phyloP scores from a whole-genome alignment of 345 rosid genomes.

The Eucalyptus erythrocorys region DNA sequence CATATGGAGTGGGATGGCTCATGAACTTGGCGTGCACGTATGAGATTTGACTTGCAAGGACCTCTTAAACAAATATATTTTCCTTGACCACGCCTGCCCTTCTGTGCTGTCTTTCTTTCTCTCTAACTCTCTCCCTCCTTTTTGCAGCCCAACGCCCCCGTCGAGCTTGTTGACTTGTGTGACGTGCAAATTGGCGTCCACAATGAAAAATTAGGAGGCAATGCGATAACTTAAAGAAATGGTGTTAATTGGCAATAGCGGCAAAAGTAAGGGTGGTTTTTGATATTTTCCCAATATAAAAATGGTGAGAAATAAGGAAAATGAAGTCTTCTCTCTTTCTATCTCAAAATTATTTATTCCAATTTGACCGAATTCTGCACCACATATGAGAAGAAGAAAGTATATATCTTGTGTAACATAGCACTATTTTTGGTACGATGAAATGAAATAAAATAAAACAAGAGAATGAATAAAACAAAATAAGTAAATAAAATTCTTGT shows the following conservation, averaged over 20 bases:
- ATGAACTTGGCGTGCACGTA: background rate
- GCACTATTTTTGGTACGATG: background rate
- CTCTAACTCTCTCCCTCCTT: no score
- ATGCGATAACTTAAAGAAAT: no score
- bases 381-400: background rate
- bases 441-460: background rate
- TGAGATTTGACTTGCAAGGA: background rate
- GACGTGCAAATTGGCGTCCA: no score
- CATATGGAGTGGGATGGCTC: background rate
- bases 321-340: background rate
- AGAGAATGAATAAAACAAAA: background rate
- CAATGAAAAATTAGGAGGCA: no score
- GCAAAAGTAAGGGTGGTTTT: no score
- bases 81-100: no score
- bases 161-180: no score
- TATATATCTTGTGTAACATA: background rate
- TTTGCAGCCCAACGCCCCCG: no score
- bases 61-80: background rate
- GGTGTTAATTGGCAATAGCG: no score
- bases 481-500: background rate
- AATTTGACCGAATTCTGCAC: background rate
- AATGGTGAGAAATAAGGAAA: no score
- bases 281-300: no score
- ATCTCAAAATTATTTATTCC: background rate
- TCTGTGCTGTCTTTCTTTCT: no score